Evolutionary conservation across 2,329 filamentous ascomycete species (phyloP), one percentile per base, ranked within the genome.

Genomic region (Curvularia sp.): DNA sequence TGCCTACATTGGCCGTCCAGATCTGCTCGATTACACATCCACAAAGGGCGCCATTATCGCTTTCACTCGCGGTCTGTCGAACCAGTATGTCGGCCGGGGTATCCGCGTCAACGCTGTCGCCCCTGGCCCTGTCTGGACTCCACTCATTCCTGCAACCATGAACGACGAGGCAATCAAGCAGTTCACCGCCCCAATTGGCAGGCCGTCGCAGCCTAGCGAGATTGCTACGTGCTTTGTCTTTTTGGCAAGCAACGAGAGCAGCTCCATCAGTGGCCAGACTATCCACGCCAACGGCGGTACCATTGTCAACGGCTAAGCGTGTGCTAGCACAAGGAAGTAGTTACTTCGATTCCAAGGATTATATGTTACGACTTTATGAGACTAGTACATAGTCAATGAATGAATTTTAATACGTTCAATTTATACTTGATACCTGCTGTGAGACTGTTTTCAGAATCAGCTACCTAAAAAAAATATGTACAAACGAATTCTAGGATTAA

Each of bases 151-250:
- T 0, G 72, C 77, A 0, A 80, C 78, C 0, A 80, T 79, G 73
- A 77, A 63, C 42, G 72, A 76, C 2, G 80, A 88, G 62, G 89
- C 89, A 0, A 86, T 92, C 77, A 86, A 92, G 76, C 80, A 89
- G 60, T 94, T 94, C 75, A 84, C 81, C 12, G 85, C 84, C 22
- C 91, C 91, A 0, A 92, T 95, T 81, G 91, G 91, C 4, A 82
- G 92, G 20, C 90, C 90, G 0, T 88, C 86, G 2, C 91, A 95
- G 77, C 92, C 91, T 2, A 90, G 86, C 55, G 92, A 96, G 81
- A 89, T 95, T 61, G 91, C 90, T 0, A 89, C 90, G 0, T 92
- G 89, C 69, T 90, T 93, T 57, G 90, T 95, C 4, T 95, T 95
- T 77, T 79, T 96, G 64, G 91, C 91, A 0, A 89, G 87, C 51